These are phyloP conservation scores for Penicillium sp. DNA, from an alignment of 2,329 filamentous ascomycete genomes.

Conservation along the genomic window DNA sequence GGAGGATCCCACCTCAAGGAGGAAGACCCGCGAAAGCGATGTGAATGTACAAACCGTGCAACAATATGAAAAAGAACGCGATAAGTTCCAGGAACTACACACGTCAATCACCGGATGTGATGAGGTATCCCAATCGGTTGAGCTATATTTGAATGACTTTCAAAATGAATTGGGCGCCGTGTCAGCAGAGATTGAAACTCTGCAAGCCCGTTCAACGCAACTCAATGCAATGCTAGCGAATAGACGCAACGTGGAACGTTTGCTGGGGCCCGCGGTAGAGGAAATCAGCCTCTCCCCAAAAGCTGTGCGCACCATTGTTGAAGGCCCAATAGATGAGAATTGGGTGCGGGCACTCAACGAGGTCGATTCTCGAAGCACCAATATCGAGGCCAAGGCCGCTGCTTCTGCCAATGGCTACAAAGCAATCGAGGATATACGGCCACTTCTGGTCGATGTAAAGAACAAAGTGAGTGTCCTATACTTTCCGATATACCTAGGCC, in stretches of 20 bases:
- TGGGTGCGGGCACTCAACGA: slow-evolving; percentile 83
- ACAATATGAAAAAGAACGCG: slow-evolving; percentile 76
- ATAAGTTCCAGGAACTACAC: slow-evolving; percentile 86
- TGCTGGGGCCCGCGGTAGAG: slow-evolving; percentile 83
- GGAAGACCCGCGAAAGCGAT: slow-evolving; percentile 30
- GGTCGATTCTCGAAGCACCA: slow-evolving; percentile 70
- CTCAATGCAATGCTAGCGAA: slow-evolving; percentile 85
- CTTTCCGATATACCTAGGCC: neutral
- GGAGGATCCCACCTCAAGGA: slow-evolving; percentile 27
- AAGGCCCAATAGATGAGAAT: slow-evolving; percentile 82
- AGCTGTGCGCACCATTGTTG: slow-evolving; percentile 77
- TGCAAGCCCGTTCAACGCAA: slow-evolving; percentile 80
- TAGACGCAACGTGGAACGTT: slow-evolving; percentile 80
- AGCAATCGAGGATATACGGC: slow-evolving; percentile 76
- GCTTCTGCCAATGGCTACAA: slow-evolving; percentile 63
- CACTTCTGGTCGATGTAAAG: slow-evolving; percentile 77
- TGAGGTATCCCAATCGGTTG: slow-evolving; percentile 86
- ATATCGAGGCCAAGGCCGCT: slow-evolving; percentile 64
- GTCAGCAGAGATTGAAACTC: slow-evolving; percentile 88
- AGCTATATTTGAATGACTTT: slow-evolving; percentile 87
- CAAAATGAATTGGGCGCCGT: slow-evolving; percentile 88
- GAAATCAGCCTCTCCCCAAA: slow-evolving; percentile 83
- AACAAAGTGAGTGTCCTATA: slow-evolving; percentile 58
- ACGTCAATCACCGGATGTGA: slow-evolving; percentile 85
- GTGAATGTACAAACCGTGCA: slow-evolving; percentile 59